Evolutionary conservation across 805 yeast genomes (phyloP), one percentile per base, ranked within the genome.

Genomic region (Metschnikowia proteae): DNA sequence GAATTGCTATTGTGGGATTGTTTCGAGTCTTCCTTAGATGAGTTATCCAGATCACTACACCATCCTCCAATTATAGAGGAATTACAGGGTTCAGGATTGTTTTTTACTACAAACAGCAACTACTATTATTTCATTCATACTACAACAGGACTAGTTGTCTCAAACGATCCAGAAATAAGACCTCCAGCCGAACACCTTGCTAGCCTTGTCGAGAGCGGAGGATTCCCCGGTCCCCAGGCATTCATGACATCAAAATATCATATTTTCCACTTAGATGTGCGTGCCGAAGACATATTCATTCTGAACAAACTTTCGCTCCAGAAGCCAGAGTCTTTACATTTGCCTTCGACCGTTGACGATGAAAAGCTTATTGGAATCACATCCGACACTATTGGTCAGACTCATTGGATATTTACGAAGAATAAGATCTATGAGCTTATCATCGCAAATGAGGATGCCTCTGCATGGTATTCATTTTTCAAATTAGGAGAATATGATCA

Each of bases 391-490:
- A 38, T 58, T 59, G 36, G 62, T 76, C 11, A 72, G 1, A 87
- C 98, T 0, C 86, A 72, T 57, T 94, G 99, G 99, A 65, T 86
- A 3, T 88, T 72, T 57, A 80, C 94, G 0, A 64, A 69, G 9
- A 60, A 67, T 4, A 74, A 73, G 43, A 80, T 94, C 7, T 86
- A 77, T 60, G 99, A 94, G 62, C 66, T 94, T 5, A 74, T 84
- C 7, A 70, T 88, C 9, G 76, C 76, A 32, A 78, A 85, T 59
- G 97, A 92, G 63, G 73, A 82, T 4, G 70, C 76, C 4, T 86
- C 86, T 26, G 82, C 91, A 3, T 88, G 97, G 96, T 78, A 77
- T 17, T 37, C 47, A 6, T 54, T 53, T 37, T 57, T 53, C 35
- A 48, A 50, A 27, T 11, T 49, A 38, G 59, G 58, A 1, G 39